Percentiles rank a stretch among this genome's conserved stretches.
phyloP scores from a whole-genome alignment of 768 basidiomycete genomes.

The Amanita inopinata region DNA sequence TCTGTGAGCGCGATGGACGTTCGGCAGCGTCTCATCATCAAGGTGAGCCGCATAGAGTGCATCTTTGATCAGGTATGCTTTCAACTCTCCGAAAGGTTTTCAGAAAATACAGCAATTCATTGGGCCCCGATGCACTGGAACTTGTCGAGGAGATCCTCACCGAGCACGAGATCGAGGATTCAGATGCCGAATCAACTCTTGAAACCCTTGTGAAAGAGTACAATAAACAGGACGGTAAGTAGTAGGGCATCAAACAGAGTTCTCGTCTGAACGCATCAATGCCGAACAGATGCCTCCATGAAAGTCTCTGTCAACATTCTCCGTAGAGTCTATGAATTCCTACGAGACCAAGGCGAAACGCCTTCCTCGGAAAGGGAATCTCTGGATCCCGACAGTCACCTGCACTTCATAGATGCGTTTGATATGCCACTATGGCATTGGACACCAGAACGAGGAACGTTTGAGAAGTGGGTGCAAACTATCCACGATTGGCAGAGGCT shows the following conservation, averaged over 20 bases:
- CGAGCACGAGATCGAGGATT: conserved; percentile 58
- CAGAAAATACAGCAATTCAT: conserved; percentile 79
- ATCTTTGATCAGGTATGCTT: not conserved
- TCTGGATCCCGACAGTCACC: conserved; percentile 72
- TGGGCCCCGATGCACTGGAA: conserved; percentile 69
- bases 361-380: conserved; percentile 44
- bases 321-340: conserved; percentile 60
- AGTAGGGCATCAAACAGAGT: too few species aligned
- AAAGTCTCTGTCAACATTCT: conserved; percentile 66
- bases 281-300: conserved; percentile 75
- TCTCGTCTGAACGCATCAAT: too few species aligned
- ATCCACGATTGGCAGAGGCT: not conserved
- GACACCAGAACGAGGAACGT: conserved; percentile 77
- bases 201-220: conserved; percentile 82
- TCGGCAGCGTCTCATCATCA: conserved; percentile 39
- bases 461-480: conserved; percentile 58
- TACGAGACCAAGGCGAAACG: conserved; percentile 56
- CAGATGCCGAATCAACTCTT: conserved; percentile 63
- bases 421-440: conserved; percentile 96
- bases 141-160: conserved; percentile 65
- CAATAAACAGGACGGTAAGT: conserved; percentile 77
- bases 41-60: conserved; percentile 20
- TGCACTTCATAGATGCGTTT: conserved; percentile 82
- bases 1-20: conserved; percentile 33
- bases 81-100: conserved; percentile 45